Base-by-base conservation (phyloP, 1,139 yeast species). In the Debaryomyces coudertii region DNA sequence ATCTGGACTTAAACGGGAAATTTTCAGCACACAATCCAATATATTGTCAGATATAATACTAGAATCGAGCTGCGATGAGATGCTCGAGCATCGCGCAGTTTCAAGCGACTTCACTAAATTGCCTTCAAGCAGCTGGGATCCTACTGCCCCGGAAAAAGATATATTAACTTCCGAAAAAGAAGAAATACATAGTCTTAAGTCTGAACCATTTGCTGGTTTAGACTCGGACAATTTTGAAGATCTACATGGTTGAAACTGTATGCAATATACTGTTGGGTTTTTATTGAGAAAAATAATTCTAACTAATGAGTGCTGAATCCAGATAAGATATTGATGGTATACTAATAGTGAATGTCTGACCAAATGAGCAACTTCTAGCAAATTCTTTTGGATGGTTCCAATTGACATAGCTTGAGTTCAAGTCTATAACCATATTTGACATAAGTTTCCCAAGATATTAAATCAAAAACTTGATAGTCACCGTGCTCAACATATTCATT, bases 391-490 rank as follows among this genome's bases (percentile, higher is more conserved):
- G 71, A 60, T 16, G 76, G 74, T 40, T 58, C 63, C 25, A 55
- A 42, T 49, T 67, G 72, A 50, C 69, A 62, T 45, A 65, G 56
- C 34, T 51, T 61, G 25, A 54, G 56, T 45, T 71, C 76, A 51
- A 70, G 66, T 50, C 62, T 66, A 54, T 71, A 73, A 4, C 71
- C 75, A 51, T 62, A 55, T 51, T 73, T 75, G 27, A 67, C 57
- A 53, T 66, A 69, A 12, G 71, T 69, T 39, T 75, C 79, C 80
- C 80, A 75, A 18, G 66, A 56, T 29, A 61, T 60, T 52, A 74
- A 66, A 55, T 74, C 79, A 58, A 75, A 75, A 11, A 74, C 75
- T 50, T 71, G 74, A 52, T 64, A 75, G 50, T 75, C 79, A 2
- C 77, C 77, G 45, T 63, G 57, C 43, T 71, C 76, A 29, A 58